A percentile compares a stretch with the other conserved stretches of the same genome.
phyloP scores from a whole-genome alignment of 202 grass and related monocot genomes.

The Setaria italica region DNA sequence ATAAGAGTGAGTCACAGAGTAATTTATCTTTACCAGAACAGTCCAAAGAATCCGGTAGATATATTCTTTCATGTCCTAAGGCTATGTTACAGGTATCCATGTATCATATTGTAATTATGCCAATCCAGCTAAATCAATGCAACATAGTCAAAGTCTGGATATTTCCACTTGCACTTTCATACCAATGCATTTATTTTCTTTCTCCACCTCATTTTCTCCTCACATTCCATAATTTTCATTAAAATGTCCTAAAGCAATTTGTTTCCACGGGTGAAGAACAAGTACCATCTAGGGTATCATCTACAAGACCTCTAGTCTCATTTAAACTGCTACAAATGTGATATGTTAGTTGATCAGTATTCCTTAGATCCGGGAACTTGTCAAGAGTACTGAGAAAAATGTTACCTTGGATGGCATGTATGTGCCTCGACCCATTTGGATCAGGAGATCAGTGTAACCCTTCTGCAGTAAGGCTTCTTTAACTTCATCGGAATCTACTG shows the following conservation, averaged over 20 bases:
- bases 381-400: conserved; percentile 1
- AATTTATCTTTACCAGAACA: background rate
- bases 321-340: background rate
- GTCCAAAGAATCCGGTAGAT: background rate
- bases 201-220: background rate
- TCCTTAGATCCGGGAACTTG: background rate
- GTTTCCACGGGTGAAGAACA: background rate
- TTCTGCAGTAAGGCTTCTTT: conserved; percentile 59
- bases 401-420: conserved; percentile 62
- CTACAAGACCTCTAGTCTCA: conserved; percentile 9
- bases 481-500: conserved; percentile 63
- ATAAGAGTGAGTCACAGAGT: background rate
- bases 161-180: background rate
- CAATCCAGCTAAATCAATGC: background rate
- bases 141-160: background rate
- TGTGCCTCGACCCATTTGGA: conserved; percentile 75
- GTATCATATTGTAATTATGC: background rate
- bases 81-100: background rate
- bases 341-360: background rate
- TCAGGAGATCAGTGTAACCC: conserved; percentile 70
- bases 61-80: background rate
- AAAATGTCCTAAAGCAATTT: background rate
- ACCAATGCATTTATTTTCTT: background rate
- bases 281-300: background rate
- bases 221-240: background rate